These are phyloP conservation scores for Calonectria henricotiae DNA, from an alignment of 2,329 filamentous ascomycete genomes.

Conservation along the genomic window DNA sequence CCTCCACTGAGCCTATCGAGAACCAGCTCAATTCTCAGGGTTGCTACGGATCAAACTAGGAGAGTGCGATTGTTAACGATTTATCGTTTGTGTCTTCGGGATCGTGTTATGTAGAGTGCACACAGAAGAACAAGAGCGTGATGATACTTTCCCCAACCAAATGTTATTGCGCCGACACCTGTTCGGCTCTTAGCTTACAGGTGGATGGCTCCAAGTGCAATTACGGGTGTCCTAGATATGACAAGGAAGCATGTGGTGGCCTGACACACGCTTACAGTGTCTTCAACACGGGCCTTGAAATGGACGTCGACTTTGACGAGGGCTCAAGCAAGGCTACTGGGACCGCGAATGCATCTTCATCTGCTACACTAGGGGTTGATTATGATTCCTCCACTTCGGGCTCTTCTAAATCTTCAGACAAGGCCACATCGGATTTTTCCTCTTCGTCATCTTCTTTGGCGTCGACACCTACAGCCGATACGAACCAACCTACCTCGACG, in stretches of 20 bases:
- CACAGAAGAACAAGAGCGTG: background rate
- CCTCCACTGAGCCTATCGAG: background rate
- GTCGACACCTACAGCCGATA: background rate
- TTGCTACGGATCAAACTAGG: constrained; percentile 40
- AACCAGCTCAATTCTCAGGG: constrained; percentile 36
- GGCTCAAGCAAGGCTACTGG: background rate
- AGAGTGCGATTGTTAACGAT: background rate
- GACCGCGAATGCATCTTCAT: background rate
- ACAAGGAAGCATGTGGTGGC: constrained; percentile 38
- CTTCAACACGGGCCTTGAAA: constrained; percentile 30
- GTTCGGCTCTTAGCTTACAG: constrained; percentile 30
- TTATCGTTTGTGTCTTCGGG: constrained; percentile 18
- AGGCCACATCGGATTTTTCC: background rate
- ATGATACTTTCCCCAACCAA: constrained; percentile 1
- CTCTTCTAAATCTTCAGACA: background rate
- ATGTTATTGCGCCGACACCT: constrained; percentile 42
- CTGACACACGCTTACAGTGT: constrained; percentile 33
- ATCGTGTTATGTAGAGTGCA: constrained; percentile 14
- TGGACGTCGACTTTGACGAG: constrained; percentile 23
- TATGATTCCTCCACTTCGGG: constrained; percentile 1
- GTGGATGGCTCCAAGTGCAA: constrained; percentile 42
- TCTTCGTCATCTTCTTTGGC: background rate
- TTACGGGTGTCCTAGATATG: constrained; percentile 37
- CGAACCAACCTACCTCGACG: background rate
- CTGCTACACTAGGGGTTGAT: background rate